Evolutionary conservation across 2,329 filamentous ascomycete species (phyloP), one percentile per base, ranked within the genome.

Genomic region (Neofusicoccum laricinum): DNA sequence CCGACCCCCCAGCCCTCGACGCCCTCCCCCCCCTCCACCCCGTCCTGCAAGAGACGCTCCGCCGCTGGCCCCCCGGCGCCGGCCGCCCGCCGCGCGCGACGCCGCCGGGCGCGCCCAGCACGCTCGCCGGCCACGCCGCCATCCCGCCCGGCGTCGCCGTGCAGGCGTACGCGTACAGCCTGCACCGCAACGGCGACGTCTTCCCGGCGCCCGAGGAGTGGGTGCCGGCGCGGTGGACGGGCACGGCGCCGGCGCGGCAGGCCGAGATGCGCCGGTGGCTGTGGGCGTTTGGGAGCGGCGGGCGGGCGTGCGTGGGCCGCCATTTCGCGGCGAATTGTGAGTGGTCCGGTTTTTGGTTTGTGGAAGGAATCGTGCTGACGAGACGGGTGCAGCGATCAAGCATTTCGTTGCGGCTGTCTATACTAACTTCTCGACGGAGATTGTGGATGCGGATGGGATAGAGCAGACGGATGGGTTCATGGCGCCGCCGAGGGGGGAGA

Each of bases 351-450:
- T n/a, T n/a, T n/a, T n/a, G n/a, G n/a, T n/a, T n/a, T n/a, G n/a
- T n/a, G n/a, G n/a, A n/a, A n/a, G n/a, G n/a, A n/a, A n/a, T n/a
- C n/a, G n/a, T 49, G 46, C 25, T 21, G 25, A 75, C 1, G 63
- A 38, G 36, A 38, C 11, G 36, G 11, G 53, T 25, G 38, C 45
- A 89, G 90, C 91, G 67, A 91, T 93, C 78, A 93, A 93, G 75
- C 80, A 90, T 48, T 84, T 89, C 3, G 78, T 89, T 34, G 88
- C 89, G 0, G 84, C 86, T 1, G 85, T 95, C 3, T 94, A 92
- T 73, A 85, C 86, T 2, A 90, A 88, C 17, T 82, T 79, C 68
- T 71, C 68, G 43, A 82, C 80, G 3, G 66, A 45, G 2, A 65
- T 76, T 19, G 69, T 73, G 2, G 69, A 67, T 45, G 72, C 72